phyloP scores from a whole-genome alignment of 2,329 filamentous ascomycete species.

The Geosmithia morbida region DNA sequence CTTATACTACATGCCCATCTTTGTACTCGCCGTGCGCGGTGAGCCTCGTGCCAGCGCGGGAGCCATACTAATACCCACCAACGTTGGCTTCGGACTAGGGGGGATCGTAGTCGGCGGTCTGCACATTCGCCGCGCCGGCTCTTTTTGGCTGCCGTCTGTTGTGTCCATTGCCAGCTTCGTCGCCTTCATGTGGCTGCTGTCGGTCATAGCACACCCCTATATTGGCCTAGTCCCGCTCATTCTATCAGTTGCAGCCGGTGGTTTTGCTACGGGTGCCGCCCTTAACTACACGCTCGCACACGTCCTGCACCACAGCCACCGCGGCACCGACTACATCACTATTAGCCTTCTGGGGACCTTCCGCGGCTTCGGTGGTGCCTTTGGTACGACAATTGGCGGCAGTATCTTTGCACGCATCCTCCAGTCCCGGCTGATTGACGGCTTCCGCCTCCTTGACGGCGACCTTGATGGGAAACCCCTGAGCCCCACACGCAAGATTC shows the following conservation, averaged over 20 bases:
- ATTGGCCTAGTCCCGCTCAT: conserved; percentile 41
- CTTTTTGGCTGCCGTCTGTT: conserved; percentile 55
- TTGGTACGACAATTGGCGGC: conserved; percentile 67
- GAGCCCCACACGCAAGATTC: conserved; percentile 15
- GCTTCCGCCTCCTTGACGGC: conserved; percentile 37
- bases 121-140: conserved; percentile 58
- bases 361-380: conserved; percentile 67
- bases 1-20: conserved; percentile 69
- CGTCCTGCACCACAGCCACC: conserved; percentile 54
- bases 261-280: conserved; percentile 55
- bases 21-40: conserved; percentile 60
- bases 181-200: conserved; percentile 40
- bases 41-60: conserved; percentile 58
- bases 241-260: conserved; percentile 51
- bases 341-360: conserved; percentile 68
- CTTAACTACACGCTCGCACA: conserved; percentile 76
- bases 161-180: conserved; percentile 48
- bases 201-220: conserved; percentile 34
- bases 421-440: conserved; percentile 33
- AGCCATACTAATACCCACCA: conserved; percentile 67
- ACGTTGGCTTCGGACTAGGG: conserved; percentile 62
- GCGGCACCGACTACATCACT: conserved; percentile 57
- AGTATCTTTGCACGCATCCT: conserved; percentile 57
- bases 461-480: conserved; percentile 10
- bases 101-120: conserved; percentile 60